Percentiles rank a stretch among this genome's conserved stretches.
phyloP scores from a whole-genome alignment of 225 moss, liverwort and hornwort species.

The Polytrichum formosum region DNA sequence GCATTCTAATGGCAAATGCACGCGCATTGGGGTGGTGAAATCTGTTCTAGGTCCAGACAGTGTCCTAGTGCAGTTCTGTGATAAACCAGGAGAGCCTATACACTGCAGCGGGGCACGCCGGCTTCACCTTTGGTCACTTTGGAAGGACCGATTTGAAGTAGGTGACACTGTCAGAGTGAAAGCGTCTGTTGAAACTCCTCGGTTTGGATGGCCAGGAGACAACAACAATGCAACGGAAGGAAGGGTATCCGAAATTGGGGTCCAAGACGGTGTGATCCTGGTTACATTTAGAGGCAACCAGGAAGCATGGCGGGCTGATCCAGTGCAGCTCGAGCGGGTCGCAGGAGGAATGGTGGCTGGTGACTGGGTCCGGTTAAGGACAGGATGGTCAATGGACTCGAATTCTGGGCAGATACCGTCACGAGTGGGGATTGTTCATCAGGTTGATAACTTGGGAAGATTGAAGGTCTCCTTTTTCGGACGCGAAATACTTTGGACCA shows the following conservation, averaged over 20 bases:
- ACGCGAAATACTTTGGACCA: conserved; percentile 73
- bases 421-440: conserved; percentile 72
- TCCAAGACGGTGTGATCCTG: conserved; percentile 65
- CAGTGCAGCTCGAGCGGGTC: conserved; percentile 80
- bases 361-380: conserved; percentile 76
- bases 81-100: conserved; percentile 75
- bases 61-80: conserved; percentile 75
- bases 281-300: conserved; percentile 65
- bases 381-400: conserved; percentile 52
- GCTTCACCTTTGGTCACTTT: conserved; percentile 43
- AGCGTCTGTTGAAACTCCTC: conserved; percentile 54
- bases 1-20: conserved; percentile 50
- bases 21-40: conserved; percentile 78
- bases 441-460: conserved; percentile 66
- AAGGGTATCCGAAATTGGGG: conserved; percentile 58
- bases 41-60: conserved; percentile 72
- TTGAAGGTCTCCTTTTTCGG: conserved; percentile 87
- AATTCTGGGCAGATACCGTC: conserved; percentile 52
- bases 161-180: conserved; percentile 76
- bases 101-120: conserved; percentile 66
- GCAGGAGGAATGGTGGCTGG: conserved; percentile 71
- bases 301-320: conserved; percentile 93
- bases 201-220: conserved; percentile 83
- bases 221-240: conserved; percentile 53
- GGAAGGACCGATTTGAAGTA: conserved; percentile 82